A percentile compares a stretch with the other conserved stretches of the same genome.
Evolutionary conservation across 441 rosid genomes (phyloP).

Genomic region (Populus tomentosa): DNA sequence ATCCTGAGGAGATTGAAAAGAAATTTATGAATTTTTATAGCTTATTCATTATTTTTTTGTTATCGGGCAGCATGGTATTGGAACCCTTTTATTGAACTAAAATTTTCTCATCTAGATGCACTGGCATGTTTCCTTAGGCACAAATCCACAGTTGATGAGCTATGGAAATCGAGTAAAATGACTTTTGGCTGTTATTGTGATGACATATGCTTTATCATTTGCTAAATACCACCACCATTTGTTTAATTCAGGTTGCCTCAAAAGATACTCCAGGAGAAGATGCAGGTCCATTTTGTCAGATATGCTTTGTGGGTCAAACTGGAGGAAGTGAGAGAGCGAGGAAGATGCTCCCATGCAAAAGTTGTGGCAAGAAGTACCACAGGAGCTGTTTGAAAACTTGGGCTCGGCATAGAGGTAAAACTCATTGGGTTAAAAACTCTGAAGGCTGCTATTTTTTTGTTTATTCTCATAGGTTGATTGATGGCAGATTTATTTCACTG

Average conservation of each 20-base stretch:
- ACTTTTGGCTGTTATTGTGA: background rate
- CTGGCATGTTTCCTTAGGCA: background rate
- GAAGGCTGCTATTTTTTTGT: constrained; percentile 3
- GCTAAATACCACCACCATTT: background rate
- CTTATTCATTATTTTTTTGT: background rate
- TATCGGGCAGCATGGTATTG: background rate
- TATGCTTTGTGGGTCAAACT: constrained; percentile 80
- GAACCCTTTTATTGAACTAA: background rate
- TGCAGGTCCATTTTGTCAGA: constrained; percentile 66
- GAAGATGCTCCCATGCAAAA: constrained; percentile 86
- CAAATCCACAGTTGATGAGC: background rate
- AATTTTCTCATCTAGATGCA: background rate
- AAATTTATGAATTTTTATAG: background rate
- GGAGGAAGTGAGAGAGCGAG: constrained; percentile 84
- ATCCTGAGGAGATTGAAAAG: background rate
- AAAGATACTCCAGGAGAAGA: constrained; percentile 54
- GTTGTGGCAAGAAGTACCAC: constrained; percentile 92
- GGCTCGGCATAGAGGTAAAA: constrained; percentile 88
- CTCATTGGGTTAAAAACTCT: constrained; percentile 5
- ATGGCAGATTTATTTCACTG: constrained; percentile 84
- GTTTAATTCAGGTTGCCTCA: constrained; percentile 42
- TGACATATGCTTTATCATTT: background rate
- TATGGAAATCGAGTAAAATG: background rate
- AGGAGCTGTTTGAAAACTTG: constrained; percentile 83
- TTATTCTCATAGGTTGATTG: constrained; percentile 20